phyloP scores from a whole-genome alignment of 495 filamentous ascomycete species.

The Aspergillus coremiiformis region DNA sequence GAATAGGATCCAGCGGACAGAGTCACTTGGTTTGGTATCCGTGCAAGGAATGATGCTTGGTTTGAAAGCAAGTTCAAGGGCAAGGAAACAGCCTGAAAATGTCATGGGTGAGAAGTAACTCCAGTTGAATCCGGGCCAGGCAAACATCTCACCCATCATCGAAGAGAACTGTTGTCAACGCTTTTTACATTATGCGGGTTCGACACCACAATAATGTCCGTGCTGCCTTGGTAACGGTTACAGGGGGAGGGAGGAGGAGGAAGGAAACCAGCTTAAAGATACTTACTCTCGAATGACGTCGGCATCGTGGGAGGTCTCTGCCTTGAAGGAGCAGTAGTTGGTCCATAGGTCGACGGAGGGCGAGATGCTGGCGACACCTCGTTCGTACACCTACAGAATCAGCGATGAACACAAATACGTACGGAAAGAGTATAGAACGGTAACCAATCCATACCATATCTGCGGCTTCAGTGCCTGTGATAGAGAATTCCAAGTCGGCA shows the following conservation, averaged over 20 bases:
- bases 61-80: constrained; percentile 22
- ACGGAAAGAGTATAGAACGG: background rate
- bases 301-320: constrained; percentile 88
- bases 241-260: constrained; percentile 25
- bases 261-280: constrained; percentile 57
- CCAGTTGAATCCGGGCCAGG: constrained; percentile 35
- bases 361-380: constrained; percentile 86
- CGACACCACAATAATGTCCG: constrained; percentile 28
- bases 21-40: constrained; percentile 22
- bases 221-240: constrained; percentile 36
- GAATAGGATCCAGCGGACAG: constrained; percentile 29
- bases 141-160: constrained; percentile 50
- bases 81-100: constrained; percentile 46
- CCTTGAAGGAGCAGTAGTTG: constrained; percentile 95
- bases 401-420: background rate
- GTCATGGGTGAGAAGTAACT: constrained; percentile 52
- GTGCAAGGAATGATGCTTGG: constrained; percentile 24
- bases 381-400: constrained; percentile 71
- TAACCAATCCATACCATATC: constrained; percentile 65
- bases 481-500: constrained; percentile 94
- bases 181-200: constrained; percentile 25
- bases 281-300: constrained; percentile 99
- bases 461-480: constrained; percentile 92
- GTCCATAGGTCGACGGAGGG: constrained; percentile 95
- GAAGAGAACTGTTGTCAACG: constrained; percentile 27